A percentile compares a stretch with the other conserved stretches of the same genome.
Conservation (phyloP, 768 basidiomycete species). For the Rubroboletus pulcherrimus region DNA sequence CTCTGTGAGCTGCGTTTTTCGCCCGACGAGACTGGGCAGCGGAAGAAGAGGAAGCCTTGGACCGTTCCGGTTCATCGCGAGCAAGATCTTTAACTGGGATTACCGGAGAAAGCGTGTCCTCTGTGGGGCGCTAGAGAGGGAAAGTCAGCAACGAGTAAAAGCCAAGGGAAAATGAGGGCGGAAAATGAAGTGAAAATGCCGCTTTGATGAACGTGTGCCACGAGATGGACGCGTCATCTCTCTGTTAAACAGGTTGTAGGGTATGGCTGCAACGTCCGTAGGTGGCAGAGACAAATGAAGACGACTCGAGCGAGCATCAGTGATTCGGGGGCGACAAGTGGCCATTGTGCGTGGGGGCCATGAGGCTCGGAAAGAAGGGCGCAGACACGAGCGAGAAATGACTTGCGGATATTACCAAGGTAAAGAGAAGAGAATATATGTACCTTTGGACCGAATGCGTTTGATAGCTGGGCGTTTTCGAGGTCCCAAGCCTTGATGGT, state of each 20-base stretch:
- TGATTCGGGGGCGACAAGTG: not conserved
- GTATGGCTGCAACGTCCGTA: not conserved
- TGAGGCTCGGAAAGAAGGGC: conserved; percentile 14
- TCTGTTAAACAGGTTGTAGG: not conserved
- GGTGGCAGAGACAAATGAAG: not conserved
- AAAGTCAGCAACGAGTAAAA: conserved; percentile 6
- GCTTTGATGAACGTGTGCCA: not conserved
- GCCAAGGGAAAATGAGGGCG: not conserved
- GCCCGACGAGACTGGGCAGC: conserved; percentile 85
- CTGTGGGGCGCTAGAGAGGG: conserved; percentile 41
- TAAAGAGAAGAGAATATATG: conserved; percentile 20
- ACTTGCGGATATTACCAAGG: not conserved
- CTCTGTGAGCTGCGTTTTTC: conserved; percentile 87
- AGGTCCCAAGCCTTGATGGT: conserved; percentile 73
- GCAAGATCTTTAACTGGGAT: conserved; percentile 47
- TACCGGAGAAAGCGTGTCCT: conserved; percentile 44
- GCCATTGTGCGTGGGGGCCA: conserved; percentile 10
- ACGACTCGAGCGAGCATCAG: not conserved
- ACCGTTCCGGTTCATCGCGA: conserved; percentile 60
- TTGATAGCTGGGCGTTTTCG: conserved; percentile 75
- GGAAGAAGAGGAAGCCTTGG: conserved; percentile 59
- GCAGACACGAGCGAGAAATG: conserved; percentile 8
- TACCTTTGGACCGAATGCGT: conserved; percentile 64
- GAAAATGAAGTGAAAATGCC: not conserved
- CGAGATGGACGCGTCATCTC: not conserved